Base-by-base conservation (phyloP, 2,329 filamentous ascomycete genomes). In the Cordyceps farinosa region DNA sequence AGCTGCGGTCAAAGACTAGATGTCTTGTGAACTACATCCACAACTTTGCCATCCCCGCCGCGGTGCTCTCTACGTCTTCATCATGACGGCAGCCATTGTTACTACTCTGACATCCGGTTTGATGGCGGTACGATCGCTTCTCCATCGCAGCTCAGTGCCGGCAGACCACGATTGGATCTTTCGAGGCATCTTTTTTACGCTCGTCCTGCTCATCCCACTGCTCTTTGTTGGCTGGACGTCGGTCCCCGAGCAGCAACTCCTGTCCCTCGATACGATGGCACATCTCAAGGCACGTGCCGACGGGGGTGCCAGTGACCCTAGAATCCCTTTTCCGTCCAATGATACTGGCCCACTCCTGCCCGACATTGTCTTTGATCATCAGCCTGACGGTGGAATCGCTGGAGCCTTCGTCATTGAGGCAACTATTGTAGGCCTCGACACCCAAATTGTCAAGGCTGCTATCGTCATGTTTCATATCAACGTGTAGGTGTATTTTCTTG, bases 101-200 rank as follows among this genome's bases (percentile, higher is more conserved):
- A 60, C 58, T 47, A 66, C 56, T 50, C 1, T 65, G 48, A 64
- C 64, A 7, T 59, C 64, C 34, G 34, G 48, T 9, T 15, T 68
- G 45, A 63, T 70, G 47, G 42, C 69, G 5, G 4, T 66, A 48
- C 63, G 62, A 30, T 54, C 65, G 38, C n/a, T 66, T 3, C 27
- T 47, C 9, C 66, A 62, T 13, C 40, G 65, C 22, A 54, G 30
- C 29, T 62, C 34, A 17, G 40, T 40, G 40, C 55, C n/a, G 10
- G 38, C 59, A 22, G 62, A 65, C 15, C 61, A 68, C 9, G 47
- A 65, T 5, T 73, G 71, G 53, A 56, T 73, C 62, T 69, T 72
- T 29, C 68, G 66, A 3, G 65, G 70, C 50, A 36, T 69, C n/a
- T 59, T 66, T 29, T 64, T 69, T 42, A 68, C 70, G 7, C 45